These are phyloP conservation scores for Clitocybe nebularis DNA, from an alignment of 1,284 basidiomycete genomes.

Conservation along the genomic window DNA sequence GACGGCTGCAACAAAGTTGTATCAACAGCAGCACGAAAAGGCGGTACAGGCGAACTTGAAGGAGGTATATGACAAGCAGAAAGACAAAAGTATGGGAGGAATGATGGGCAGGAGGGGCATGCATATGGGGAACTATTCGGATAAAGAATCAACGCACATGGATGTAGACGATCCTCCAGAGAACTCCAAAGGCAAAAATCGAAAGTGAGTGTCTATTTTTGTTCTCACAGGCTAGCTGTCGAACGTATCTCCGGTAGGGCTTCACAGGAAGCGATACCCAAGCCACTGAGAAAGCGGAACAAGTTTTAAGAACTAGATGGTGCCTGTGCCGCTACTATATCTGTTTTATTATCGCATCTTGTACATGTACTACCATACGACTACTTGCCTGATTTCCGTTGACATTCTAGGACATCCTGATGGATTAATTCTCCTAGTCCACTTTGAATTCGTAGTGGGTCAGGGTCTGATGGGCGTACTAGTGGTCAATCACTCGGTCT, in stretches of 20 bases:
- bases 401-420: too few species aligned
- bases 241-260: slow-evolving; percentile 13
- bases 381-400: too few species aligned
- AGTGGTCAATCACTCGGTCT: too few species aligned
- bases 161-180: slow-evolving; percentile 41
- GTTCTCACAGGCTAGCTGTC: not conserved
- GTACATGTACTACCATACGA: not conserved
- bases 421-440: too few species aligned
- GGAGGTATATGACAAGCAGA: slow-evolving; percentile 53
- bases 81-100: slow-evolving; percentile 30
- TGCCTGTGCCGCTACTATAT: slow-evolving; percentile 6
- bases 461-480: too few species aligned
- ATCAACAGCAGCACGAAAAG: slow-evolving; percentile 43
- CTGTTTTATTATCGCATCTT: not conserved
- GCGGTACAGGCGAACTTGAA: slow-evolving; percentile 42
- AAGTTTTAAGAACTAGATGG: slow-evolving; percentile 12
- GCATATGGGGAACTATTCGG: slow-evolving; percentile 14
- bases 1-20: slow-evolving; percentile 28
- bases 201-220: slow-evolving; percentile 17
- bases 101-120: slow-evolving; percentile 21
- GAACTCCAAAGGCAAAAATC: slow-evolving; percentile 24
- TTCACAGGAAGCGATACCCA: slow-evolving; percentile 20
- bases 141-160: slow-evolving; percentile 36
- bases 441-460: too few species aligned
- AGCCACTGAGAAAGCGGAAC: slow-evolving; percentile 21